Evolutionary conservation across 768 basidiomycete species (phyloP).

Genomic region (Sarcodon aspratus): DNA sequence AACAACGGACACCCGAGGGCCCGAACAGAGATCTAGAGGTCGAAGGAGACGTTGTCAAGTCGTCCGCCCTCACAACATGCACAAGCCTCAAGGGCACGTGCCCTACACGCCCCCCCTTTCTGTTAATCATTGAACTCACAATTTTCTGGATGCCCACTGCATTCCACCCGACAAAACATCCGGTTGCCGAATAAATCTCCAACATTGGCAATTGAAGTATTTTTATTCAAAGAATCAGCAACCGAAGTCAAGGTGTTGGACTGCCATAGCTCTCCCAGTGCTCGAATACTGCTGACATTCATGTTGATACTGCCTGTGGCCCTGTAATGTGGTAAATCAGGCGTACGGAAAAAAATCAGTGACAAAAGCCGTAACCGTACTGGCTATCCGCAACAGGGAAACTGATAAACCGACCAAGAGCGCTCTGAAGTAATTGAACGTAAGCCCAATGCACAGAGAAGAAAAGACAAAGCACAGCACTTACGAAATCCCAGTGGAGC

Average conservation of each 20-base stretch:
- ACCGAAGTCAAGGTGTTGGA: constrained; percentile 29
- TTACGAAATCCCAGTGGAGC: constrained; percentile 64
- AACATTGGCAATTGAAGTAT: constrained; percentile 35
- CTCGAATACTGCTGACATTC: constrained; percentile 39
- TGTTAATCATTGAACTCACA: no score
- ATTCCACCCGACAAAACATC: no score
- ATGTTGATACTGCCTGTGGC: constrained; percentile 45
- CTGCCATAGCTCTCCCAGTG: constrained; percentile 41
- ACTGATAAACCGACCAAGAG: constrained; percentile 51
- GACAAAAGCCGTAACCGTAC: constrained; percentile 16
- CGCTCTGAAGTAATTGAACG: constrained; percentile 31
- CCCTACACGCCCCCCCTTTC: no score
- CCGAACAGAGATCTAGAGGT: no score
- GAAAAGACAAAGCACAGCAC: constrained; percentile 13
- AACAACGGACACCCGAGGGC: no score
- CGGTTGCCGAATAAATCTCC: constrained; percentile 45
- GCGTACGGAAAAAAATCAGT: not conserved
- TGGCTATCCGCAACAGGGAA: constrained; percentile 44
- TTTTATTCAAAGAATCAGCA: constrained; percentile 23
- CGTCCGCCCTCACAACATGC: no score
- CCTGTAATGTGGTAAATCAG: constrained; percentile 25
- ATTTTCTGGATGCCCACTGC: no score
- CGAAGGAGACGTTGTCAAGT: no score
- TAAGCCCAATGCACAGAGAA: no score
- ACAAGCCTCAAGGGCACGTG: no score